Base-by-base conservation (phyloP, 495 filamentous ascomycete genomes). In the Penicillium macrosclerotiorum region DNA sequence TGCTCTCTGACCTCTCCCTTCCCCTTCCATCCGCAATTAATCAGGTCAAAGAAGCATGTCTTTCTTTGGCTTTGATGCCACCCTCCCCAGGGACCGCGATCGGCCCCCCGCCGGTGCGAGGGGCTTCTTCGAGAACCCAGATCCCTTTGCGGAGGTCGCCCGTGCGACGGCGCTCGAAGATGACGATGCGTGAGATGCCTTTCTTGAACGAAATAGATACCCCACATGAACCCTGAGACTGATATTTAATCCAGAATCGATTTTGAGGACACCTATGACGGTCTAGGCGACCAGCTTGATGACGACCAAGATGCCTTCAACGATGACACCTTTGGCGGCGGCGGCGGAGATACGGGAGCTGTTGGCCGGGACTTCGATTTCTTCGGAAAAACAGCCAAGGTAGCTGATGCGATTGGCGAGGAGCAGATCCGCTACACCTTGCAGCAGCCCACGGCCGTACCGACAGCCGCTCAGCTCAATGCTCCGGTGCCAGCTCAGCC, bases 191-290 rank as follows among this genome's bases (percentile, higher is more conserved):
- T 91, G 79, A 68, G 90, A 77, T 19, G 53, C 33, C 41, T 39
- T 37, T 17, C 20, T 47, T 16, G 18, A 11, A 4, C 7, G 14
- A 14, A 19, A 31, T 37, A 17, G 18, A 18, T n/a, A 19, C 33
- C 11, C 20, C 6, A 13, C 14, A 16, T 13, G 34, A 23, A 37
- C 7, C 12, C 4, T n/a, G n/a, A 9, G 19, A 17, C 34, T 37
- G 5, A 50, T 36, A 4, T 24, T 5, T 4, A 8, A 17, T 30
- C 8, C 52, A 86, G 82, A 27, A 80, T 97, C 43, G 90, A 97
- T 47, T 98, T 97, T 53, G 93, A 98, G 54, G 93, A 99, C 57
- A 97, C 93, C 22, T 97, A 99, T 63, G 94, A 99, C 68, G 93
- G 93, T 2, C 75, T 97, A 16, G 93, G 90, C 3, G 88, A 95